Percentiles rank a stretch among this genome's conserved stretches.
phyloP scores from a whole-genome alignment of 2,329 filamentous ascomycete species.

The Xylaria hypoxylon region DNA sequence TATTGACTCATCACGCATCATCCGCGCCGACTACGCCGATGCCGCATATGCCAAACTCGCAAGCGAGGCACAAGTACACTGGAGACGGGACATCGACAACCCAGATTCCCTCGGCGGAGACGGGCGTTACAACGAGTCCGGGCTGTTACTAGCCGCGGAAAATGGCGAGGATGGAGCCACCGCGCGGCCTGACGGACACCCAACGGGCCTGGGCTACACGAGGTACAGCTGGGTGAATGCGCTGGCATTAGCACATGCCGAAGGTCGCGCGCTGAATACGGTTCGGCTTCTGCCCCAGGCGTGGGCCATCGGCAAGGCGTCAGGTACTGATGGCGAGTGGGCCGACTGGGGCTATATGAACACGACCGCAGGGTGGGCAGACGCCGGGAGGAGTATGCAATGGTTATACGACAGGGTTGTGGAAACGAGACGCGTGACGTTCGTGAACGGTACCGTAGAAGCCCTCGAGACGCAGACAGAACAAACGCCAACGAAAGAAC shows the following conservation, averaged over 20 bases:
- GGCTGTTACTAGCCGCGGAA: constrained; percentile 73
- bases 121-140: constrained; percentile 77
- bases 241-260: constrained; percentile 59
- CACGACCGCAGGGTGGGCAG: constrained; percentile 79
- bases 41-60: constrained; percentile 80
- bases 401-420: constrained; percentile 69
- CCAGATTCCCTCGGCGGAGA: constrained; percentile 68
- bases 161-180: constrained; percentile 38
- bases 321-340: constrained; percentile 63
- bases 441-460: constrained; percentile 63
- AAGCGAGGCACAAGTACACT: constrained; percentile 74
- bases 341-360: constrained; percentile 81
- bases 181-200: constrained; percentile 51
- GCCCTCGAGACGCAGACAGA: constrained; percentile 50
- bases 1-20: constrained; percentile 72
- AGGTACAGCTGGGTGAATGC: constrained; percentile 72
- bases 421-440: constrained; percentile 65
- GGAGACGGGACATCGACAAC: constrained; percentile 68
- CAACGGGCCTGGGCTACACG: constrained; percentile 68
- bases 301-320: constrained; percentile 57
- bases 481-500: constrained; percentile 46
- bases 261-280: constrained; percentile 52
- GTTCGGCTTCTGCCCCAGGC: constrained; percentile 60
- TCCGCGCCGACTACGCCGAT: constrained; percentile 83
- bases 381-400: constrained; percentile 77